These are phyloP conservation scores for Diutina pseudorugosa DNA, from an alignment of 1,139 yeast species.

Conservation along the genomic window DNA sequence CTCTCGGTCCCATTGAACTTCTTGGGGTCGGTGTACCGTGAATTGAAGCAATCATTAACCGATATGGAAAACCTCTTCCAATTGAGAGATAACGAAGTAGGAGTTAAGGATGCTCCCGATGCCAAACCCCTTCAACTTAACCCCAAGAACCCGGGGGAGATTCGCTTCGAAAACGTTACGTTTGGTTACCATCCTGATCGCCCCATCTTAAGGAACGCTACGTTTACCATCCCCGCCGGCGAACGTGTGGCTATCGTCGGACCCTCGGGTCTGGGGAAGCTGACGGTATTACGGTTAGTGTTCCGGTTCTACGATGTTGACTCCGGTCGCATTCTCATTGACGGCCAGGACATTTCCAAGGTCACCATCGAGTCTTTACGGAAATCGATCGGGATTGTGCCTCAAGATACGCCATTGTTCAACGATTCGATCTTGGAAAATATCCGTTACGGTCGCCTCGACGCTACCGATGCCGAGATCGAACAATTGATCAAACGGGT, in stretches of 20 bases:
- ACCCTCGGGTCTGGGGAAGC: slow-evolving; percentile 91
- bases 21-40: slow-evolving; percentile 90
- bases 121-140: slow-evolving; percentile 48
- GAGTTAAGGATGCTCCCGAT: slow-evolving; percentile 45
- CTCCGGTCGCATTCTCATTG: slow-evolving; percentile 67
- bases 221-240: slow-evolving; percentile 85
- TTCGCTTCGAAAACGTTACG: slow-evolving; percentile 79
- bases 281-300: slow-evolving; percentile 72
- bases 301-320: slow-evolving; percentile 85
- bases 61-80: slow-evolving; percentile 90
- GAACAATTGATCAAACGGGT: slow-evolving; percentile 52
- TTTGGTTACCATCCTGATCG: slow-evolving; percentile 88
- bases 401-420: slow-evolving; percentile 94
- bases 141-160: slow-evolving; percentile 46
- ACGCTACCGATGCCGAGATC: slow-evolving; percentile 68
- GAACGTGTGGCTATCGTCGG: slow-evolving; percentile 88
- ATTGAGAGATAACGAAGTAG: slow-evolving; percentile 63
- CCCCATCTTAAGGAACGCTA: slow-evolving; percentile 70
- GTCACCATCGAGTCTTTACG: slow-evolving; percentile 71
- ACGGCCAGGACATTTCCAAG: slow-evolving; percentile 78
- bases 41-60: slow-evolving; percentile 77
- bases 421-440: slow-evolving; percentile 85
- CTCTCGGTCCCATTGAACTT: slow-evolving; percentile 89
- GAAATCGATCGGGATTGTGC: slow-evolving; percentile 76
- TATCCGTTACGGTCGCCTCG: slow-evolving; percentile 72